Evolutionary conservation across 768 basidiomycete species (phyloP), one percentile per base, ranked within the genome.

Genomic region (Serendipita sp.): DNA sequence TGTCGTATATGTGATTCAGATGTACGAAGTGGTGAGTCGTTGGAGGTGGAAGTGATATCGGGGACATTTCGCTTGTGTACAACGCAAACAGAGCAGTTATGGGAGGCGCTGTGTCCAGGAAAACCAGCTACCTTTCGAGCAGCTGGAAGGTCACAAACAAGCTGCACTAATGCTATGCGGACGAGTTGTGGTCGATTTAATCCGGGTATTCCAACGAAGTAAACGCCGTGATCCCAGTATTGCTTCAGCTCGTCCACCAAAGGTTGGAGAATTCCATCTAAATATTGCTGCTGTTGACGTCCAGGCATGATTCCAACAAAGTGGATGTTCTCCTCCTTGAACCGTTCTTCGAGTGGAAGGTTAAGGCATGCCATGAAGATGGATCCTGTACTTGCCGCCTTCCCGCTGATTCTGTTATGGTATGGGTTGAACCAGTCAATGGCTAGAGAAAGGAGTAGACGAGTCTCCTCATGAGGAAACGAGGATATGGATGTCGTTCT

Each of bases 81-180:
- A 13, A 40, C 6, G 23, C 63, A 66, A 46, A 69, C 64, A 34
- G 66, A 44, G 68, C 66, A 66, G 63, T 37, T 36, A 55, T 65
- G 15, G 1, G 66, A 67, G 62, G 37, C 64, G 18, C 45, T 67
- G 69, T 62, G 68, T 52, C 46, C 60, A 18, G 58, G 69, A 71
- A 67, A 69, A 64, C 64, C 67, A 64, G 44, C 67, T 29, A 67
- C 64, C 53, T 45, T 66, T 46, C 64, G 52, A 29, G 55, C 63
- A 16, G 73, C 76, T 1, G 71, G 75, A 15, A 78, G 70, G 63
- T 79, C 76, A 53, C 74, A 75, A 1, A 76, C 65, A 0, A 72
- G 62, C 3, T 67, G 64, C 0, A 73, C 67, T 2, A 78, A 37
- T 0, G 72, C 71, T 23, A 70, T 70, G 2, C 65, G 44, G 2